Base-by-base conservation (phyloP, 164 flowering plant species). In the Echeveria elegans region DNA sequence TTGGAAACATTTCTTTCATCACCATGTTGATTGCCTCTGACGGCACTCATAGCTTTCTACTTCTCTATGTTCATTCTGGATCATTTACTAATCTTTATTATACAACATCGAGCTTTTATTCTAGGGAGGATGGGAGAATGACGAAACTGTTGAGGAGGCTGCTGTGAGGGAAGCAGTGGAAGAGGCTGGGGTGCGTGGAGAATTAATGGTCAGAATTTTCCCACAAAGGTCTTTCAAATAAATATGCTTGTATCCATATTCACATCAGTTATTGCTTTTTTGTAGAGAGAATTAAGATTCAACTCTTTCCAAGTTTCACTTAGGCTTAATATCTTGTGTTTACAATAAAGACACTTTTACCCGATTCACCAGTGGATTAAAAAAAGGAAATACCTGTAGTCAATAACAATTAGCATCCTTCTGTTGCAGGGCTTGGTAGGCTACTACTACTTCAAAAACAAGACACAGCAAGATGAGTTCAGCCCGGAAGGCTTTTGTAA, bases 81-180 rank as follows among this genome's bases (percentile, higher is more conserved):
- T 32, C 1, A 60, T 5, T 26, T 5, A 16, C n/a, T 31, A 24
- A 63, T 24, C 41, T 63, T 24, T 23, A 6, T n/a, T 21, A 36
- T n/a, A 10, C 21, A 8, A 40, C 30, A 63, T 37, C 66, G 1
- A 32, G 19, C 19, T 34, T 70, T 41, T 8, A 8, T 23, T 37
- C 4, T 61, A 90, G 97, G 97, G 97, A 69, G 97, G 97, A 15
- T 90, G 97, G 97, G 97, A 90, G 75, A 86, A 88, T 77, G 97
- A 90, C 79, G 97, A 90, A 81, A 88, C 90, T 41, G 89, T 85
- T 71, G 82, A 87, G 74, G 85, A 90, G 76, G 97, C 95, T 53
- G 97, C 97, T 36, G 69, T 58, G n/a, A 77, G 97, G 52, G 95
- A 90, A 79, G 97, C 95, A 32, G 63, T 84, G 58, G 97, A 90